Base-by-base conservation (phyloP, 176 grass and related monocot species). In the Oryza glumipatula region DNA sequence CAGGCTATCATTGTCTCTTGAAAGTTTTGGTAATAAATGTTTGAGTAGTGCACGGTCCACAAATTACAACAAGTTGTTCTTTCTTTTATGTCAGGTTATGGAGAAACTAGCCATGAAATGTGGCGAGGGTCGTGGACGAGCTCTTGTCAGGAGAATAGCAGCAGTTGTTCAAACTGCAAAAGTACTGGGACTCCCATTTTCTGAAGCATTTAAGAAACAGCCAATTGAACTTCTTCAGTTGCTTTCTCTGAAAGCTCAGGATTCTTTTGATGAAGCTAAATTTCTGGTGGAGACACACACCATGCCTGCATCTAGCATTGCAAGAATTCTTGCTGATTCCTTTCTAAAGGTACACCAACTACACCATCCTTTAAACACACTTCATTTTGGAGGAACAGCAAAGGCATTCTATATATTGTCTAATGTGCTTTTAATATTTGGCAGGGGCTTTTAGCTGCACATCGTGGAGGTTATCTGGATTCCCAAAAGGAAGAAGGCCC, bases 201-300 rank as follows among this genome's bases (percentile, higher is more conserved):
- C 89, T 35, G 91, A 95, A 90, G 93, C 93, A 80, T 95, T 98
- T 81, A 88, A 93, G 77, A 98, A 95, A 74, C 89, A 92, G 28
- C 89, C 96, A 80, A 86, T 95, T 71, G 93, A 98, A 83, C 88
- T 98, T 84, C 81, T 98, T 74, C 96, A 98, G 80, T 85, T 98
- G 77, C 93, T 95, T 73, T 94, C 91, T 84, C 89, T 98, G 32
- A 98, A 98, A 87, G 93, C 96, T 11, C 93, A 93, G 75, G 93
- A 94, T 74, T 95, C 93, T 84, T 89, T 95, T 83, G 85, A 98
- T 52, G 96, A 98, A 88, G 93, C 96, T 60, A 95, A 93, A 78
- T 85, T 98, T 86, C 84, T 98, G 11, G 85, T 98, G 73, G 88
- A 93, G 79, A 98, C 91, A 68, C 89, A 94, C 49, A 78, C 77